phyloP scores from a whole-genome alignment of 495 filamentous ascomycete species.

The Penicillium parvum region DNA sequence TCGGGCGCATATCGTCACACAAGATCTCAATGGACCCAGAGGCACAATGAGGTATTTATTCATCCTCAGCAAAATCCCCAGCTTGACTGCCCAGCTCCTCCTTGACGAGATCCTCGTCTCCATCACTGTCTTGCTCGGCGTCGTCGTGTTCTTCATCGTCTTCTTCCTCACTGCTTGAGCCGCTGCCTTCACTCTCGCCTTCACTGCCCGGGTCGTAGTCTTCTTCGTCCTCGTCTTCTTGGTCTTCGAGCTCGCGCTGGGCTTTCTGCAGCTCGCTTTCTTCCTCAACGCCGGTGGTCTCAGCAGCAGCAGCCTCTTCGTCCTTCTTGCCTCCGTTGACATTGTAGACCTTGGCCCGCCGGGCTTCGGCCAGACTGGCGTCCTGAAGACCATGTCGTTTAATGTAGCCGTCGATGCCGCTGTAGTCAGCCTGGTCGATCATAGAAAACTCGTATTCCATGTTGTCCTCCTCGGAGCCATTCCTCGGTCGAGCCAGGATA shows the following conservation, averaged over 20 bases:
- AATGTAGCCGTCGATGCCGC: constrained; percentile 80
- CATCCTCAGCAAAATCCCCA: constrained; percentile 30
- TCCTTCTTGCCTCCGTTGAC: constrained; percentile 51
- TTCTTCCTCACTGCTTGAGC: constrained; percentile 51
- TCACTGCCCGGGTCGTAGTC: constrained; percentile 83
- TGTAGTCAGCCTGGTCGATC: constrained; percentile 81
- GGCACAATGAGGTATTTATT: constrained; percentile 8
- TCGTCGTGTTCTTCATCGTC: constrained; percentile 45
- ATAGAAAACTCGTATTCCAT: constrained; percentile 81
- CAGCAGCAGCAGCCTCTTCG: constrained; percentile 24
- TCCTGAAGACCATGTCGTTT: constrained; percentile 79
- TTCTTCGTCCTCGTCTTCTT: constrained; percentile 81
- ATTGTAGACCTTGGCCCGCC: constrained; percentile 76
- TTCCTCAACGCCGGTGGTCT: constrained; percentile 38
- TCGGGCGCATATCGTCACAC: neutral
- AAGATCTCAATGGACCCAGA: neutral
- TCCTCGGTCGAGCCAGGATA: constrained; percentile 51
- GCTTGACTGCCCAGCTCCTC: constrained; percentile 40
- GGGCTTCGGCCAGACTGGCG: constrained; percentile 81
- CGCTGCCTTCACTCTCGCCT: constrained; percentile 66
- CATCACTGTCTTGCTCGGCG: constrained; percentile 40
- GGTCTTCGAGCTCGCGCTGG: constrained; percentile 57
- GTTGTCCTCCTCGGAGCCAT: constrained; percentile 41
- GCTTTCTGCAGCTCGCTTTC: constrained; percentile 63
- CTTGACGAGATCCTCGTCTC: constrained; percentile 45